Evolutionary conservation across 2,329 filamentous ascomycete species (phyloP).

Genomic region (Aspergillus bombycis): DNA sequence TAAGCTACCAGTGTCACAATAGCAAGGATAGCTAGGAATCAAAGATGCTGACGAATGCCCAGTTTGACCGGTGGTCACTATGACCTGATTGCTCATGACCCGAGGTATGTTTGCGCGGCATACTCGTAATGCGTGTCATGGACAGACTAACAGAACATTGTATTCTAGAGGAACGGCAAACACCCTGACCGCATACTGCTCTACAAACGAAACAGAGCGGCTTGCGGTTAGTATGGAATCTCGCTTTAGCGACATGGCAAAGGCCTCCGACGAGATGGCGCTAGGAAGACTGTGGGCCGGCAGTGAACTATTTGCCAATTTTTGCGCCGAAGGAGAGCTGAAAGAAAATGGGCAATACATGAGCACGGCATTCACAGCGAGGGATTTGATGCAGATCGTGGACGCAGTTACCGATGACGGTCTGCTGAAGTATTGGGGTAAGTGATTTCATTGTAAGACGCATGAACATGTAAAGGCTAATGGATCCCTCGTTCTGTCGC

Average conservation of each 20-base stretch:
- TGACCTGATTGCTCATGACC: conserved; percentile 8
- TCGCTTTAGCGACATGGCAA: neutral
- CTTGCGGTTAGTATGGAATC: neutral
- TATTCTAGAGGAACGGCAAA: conserved; percentile 4
- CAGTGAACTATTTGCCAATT: conserved; percentile 4
- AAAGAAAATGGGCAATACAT: conserved; percentile 40
- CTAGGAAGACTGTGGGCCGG: conserved; percentile 11
- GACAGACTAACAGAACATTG: neutral
- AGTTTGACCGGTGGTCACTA: conserved; percentile 2
- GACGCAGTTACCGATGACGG: conserved; percentile 50
- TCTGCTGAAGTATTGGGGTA: conserved; percentile 33
- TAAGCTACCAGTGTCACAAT: neutral
- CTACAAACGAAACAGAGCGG: neutral
- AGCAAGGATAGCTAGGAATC: neutral
- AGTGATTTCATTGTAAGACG: neutral
- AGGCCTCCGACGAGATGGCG: neutral
- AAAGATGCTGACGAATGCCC: neutral
- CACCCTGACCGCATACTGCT: conserved; percentile 5
- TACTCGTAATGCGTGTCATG: neutral
- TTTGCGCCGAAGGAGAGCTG: conserved; percentile 10
- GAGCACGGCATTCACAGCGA: conserved; percentile 49
- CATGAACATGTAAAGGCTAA: neutral
- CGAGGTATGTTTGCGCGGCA: neutral
- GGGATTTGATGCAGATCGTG: conserved; percentile 51
- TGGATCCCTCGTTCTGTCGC: neutral